phyloP scores from a whole-genome alignment of 441 rosid species.

The Gossypium gossypioides region DNA sequence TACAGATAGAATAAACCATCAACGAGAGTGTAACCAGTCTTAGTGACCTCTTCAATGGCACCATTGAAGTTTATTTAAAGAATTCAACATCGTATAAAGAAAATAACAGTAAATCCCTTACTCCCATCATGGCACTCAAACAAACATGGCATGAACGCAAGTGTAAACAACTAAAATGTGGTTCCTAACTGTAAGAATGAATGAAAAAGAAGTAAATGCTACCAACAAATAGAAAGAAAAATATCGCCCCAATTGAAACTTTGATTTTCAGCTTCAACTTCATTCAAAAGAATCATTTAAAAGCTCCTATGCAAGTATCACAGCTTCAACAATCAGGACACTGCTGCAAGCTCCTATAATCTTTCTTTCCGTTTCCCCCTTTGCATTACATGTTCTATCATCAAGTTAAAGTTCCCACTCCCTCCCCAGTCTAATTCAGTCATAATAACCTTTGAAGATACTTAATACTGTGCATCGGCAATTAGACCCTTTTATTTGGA shows the following conservation, averaged over 20 bases:
- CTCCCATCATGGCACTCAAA: neutral
- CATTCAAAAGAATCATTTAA: neutral
- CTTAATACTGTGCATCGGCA: neutral
- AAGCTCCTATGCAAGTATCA: neutral
- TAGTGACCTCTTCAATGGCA: neutral
- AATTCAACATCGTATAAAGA: neutral
- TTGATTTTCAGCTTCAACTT: slow-evolving; percentile 2
- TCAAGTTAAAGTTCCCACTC: neutral
- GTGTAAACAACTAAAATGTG: neutral
- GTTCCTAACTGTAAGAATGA: neutral
- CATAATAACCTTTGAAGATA: slow-evolving; percentile 1
- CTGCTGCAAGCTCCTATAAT: neutral
- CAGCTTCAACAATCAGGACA: slow-evolving; percentile 5
- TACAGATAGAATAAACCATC: neutral
- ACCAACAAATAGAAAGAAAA: neutral
- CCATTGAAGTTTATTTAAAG: slow-evolving; percentile 1
- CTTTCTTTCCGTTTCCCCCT: neutral
- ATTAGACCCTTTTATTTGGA: neutral
- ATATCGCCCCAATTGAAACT: neutral
- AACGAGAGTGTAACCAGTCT: neutral
- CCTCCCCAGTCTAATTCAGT: neutral
- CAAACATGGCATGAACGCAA: neutral
- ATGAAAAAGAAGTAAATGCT: neutral
- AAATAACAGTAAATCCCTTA: neutral
- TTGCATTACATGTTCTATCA: neutral